Percentiles rank a stretch among this genome's conserved stretches.
phyloP scores from a whole-genome alignment of 225 moss, liverwort and hornwort species.

The Polytrichum formosum region DNA sequence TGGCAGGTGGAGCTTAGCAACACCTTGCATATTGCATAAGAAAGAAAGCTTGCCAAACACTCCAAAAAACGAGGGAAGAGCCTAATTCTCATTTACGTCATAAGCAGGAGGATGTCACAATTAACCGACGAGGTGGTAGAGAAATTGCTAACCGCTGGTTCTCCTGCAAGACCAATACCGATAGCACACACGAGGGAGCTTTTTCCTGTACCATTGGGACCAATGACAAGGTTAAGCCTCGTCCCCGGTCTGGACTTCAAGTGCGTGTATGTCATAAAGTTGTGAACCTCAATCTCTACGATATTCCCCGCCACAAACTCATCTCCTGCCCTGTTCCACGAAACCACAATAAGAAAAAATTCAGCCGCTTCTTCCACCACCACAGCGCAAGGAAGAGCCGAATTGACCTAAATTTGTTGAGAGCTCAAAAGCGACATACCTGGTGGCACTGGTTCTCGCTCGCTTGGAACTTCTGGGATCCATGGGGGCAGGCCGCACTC shows the following conservation, averaged over 20 bases:
- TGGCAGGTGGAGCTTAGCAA: too few species aligned
- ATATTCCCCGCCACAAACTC: constrained; percentile 83
- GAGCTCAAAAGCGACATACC: constrained; percentile 16
- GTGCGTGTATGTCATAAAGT: constrained; percentile 93
- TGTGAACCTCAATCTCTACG: constrained; percentile 78
- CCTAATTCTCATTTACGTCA: too few species aligned
- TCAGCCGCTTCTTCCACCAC: constrained; percentile 4
- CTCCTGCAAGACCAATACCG: constrained; percentile 92
- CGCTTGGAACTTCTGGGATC: constrained; percentile 55
- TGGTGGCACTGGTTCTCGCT: constrained; percentile 48
- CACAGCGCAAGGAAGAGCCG: neutral
- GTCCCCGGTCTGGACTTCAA: constrained; percentile 77
- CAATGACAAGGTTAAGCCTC: constrained; percentile 90
- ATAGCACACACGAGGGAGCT: constrained; percentile 95
- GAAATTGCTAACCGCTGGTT: constrained; percentile 69
- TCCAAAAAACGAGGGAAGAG: too few species aligned
- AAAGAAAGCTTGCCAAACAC: too few species aligned
- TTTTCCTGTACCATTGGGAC: constrained; percentile 96
- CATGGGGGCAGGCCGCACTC: constrained; percentile 38
- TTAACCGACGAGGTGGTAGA: constrained; percentile 2
- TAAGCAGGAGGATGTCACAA: too few species aligned
- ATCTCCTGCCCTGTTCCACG: constrained; percentile 63
- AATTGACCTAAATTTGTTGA: constrained; percentile 5
- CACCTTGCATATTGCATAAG: too few species aligned
- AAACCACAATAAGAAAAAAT: constrained; percentile 8